phyloP scores from a whole-genome alignment of 2,329 filamentous ascomycete genomes.

The Talaromyces sp. region DNA sequence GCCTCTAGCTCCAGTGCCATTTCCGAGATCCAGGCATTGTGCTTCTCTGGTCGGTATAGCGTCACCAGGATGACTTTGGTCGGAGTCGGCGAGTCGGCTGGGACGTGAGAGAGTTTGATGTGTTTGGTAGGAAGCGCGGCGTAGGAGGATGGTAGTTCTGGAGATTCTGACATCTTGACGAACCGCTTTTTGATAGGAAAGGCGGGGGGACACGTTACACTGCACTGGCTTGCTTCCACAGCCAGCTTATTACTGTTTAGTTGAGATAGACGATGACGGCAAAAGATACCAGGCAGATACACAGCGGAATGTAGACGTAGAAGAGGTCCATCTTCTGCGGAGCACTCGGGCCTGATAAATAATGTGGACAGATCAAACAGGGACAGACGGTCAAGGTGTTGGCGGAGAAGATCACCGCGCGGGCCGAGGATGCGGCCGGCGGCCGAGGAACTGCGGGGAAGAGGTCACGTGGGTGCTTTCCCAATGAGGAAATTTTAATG shows the following conservation, averaged over 20 bases:
- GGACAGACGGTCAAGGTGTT: not conserved
- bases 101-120: constrained; percentile 23
- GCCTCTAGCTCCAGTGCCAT: constrained; percentile 59
- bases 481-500: not conserved
- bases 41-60: constrained; percentile 58
- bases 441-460: not conserved
- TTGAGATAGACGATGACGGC: constrained; percentile 32
- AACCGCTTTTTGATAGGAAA: not conserved
- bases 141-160: constrained; percentile 7
- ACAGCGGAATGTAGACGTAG: constrained; percentile 29
- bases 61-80: constrained; percentile 60
- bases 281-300: constrained; percentile 33
- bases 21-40: constrained; percentile 53
- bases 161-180: not conserved
- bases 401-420: not conserved
- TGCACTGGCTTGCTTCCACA: not conserved
- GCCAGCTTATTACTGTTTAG: constrained; percentile 11
- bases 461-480: not conserved
- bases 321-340: constrained; percentile 25
- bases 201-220: not conserved
- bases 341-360: not conserved
- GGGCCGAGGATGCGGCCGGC: not conserved
- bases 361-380: not conserved
- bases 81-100: constrained; percentile 42
- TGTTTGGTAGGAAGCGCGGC: constrained; percentile 5